phyloP scores from a whole-genome alignment of 805 yeast genomes.

The Jamesozyma gamospora region DNA sequence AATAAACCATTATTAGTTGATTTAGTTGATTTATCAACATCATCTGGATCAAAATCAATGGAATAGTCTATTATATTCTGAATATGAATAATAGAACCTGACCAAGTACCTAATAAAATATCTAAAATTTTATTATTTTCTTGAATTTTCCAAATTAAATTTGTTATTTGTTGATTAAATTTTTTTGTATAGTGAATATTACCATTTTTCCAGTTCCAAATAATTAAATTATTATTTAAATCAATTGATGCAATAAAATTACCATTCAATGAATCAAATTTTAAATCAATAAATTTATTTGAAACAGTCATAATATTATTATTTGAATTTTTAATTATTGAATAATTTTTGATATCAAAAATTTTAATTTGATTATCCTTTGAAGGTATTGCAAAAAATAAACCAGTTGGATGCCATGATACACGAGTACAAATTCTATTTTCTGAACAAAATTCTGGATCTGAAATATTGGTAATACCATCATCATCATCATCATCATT shows the following conservation, averaged over 20 bases:
- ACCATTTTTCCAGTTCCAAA: conserved; percentile 44
- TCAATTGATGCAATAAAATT: conserved; percentile 50
- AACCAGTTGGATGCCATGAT: conserved; percentile 66
- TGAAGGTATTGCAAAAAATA: conserved; percentile 58
- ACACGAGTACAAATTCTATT: conserved; percentile 43
- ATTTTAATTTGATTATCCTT: conserved; percentile 38
- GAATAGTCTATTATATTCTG: conserved; percentile 17
- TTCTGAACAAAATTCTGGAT: conserved; percentile 28
- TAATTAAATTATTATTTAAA: conserved; percentile 37
- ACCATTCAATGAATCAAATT: conserved; percentile 51
- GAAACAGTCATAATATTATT: background rate
- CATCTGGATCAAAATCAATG: background rate
- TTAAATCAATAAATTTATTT: conserved; percentile 37
- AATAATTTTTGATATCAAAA: conserved; percentile 26
- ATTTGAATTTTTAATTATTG: conserved; percentile 17
- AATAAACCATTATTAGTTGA: conserved; percentile 16
- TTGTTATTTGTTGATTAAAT: conserved; percentile 23
- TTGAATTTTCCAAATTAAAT: conserved; percentile 30
- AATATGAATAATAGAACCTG: conserved; percentile 33
- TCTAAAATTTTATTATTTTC: conserved; percentile 16
- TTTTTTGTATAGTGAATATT: conserved; percentile 27
- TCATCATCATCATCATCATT: conserved; percentile 32
- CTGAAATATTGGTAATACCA: conserved; percentile 32
- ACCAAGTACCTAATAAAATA: conserved; percentile 30
- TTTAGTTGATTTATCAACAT: conserved; percentile 4